These are phyloP conservation scores for Farysia itapuensis DNA, from an alignment of 1,284 basidiomycete genomes.

Conservation along the genomic window DNA sequence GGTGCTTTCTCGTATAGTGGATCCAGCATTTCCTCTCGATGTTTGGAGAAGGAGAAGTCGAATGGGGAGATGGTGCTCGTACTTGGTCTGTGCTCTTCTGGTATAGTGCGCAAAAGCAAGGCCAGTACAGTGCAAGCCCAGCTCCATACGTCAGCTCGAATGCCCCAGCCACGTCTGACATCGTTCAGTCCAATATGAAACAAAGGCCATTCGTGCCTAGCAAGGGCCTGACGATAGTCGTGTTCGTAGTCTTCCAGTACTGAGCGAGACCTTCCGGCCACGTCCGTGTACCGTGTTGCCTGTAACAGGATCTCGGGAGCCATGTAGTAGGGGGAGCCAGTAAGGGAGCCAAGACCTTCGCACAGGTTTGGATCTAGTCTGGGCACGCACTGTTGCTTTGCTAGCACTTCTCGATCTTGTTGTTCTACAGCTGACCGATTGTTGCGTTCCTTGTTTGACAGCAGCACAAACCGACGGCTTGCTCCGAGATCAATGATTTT, in stretches of 20 bases:
- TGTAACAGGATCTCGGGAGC: constrained; percentile 52
- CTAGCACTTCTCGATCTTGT: constrained; percentile 16
- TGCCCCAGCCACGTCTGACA: constrained; percentile 45
- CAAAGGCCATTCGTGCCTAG: constrained; percentile 11
- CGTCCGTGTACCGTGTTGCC: constrained; percentile 38
- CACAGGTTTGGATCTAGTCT: constrained; percentile 20
- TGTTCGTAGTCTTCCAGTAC: constrained; percentile 46
- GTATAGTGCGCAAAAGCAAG: constrained; percentile 33
- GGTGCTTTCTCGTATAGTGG: constrained; percentile 28
- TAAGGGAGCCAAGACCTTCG: constrained; percentile 47
- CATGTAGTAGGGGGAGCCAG: constrained; percentile 50
- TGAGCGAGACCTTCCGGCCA: constrained; percentile 19
- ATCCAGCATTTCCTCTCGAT: constrained; percentile 33
- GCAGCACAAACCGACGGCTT: constrained; percentile 41
- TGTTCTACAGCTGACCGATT: constrained; percentile 42
- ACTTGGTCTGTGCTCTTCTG: constrained; percentile 17
- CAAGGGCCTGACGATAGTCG: constrained; percentile 16
- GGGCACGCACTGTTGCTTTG: constrained; percentile 1
- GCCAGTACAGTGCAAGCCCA: constrained; percentile 49
- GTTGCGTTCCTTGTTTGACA: constrained; percentile 39
- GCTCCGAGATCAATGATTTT: constrained; percentile 49
- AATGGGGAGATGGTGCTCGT: constrained; percentile 44
- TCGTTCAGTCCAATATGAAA: constrained; percentile 36
- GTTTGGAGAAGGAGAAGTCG: constrained; percentile 45
- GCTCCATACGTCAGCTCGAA: constrained; percentile 49